Conservation (phyloP, 164 flowering plant species). For the Aristolochia californica region DNA sequence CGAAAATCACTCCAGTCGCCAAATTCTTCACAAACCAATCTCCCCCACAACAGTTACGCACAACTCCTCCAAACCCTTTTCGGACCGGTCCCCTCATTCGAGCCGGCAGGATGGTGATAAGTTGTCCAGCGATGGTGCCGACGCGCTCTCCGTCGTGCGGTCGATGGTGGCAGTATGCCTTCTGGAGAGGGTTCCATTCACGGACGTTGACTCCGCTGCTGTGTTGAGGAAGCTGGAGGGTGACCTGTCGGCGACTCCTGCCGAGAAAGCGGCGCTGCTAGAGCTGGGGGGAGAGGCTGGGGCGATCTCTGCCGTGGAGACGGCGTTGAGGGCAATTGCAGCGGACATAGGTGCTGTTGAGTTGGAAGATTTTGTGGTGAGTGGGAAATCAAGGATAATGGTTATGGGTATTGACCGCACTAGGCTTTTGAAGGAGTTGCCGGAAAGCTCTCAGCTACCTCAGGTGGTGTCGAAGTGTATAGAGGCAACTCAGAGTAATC, state of each 20-base stretch:
- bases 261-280: constrained; percentile 70
- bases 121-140: background rate
- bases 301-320: constrained; percentile 70
- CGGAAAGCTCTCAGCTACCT: constrained; percentile 41
- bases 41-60: constrained; percentile 4
- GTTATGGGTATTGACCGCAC: constrained; percentile 64
- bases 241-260: constrained; percentile 39
- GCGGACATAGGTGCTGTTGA: constrained; percentile 71
- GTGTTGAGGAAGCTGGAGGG: constrained; percentile 76
- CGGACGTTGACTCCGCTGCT: constrained; percentile 63
- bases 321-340: constrained; percentile 75
- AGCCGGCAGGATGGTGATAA: constrained; percentile 10
- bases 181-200: constrained; percentile 71
- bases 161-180: constrained; percentile 78
- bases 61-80: constrained; percentile 2
- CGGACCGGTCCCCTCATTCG: constrained; percentile 4
- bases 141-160: constrained; percentile 57
- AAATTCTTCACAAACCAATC: constrained; percentile 1
- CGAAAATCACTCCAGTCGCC: constrained; percentile 5
- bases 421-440: constrained; percentile 65
- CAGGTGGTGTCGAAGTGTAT: constrained; percentile 13
- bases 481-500: constrained; percentile 7
- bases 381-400: constrained; percentile 77
- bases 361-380: constrained; percentile 66
- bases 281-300: constrained; percentile 82